Evolutionary conservation across 2,329 filamentous ascomycete genomes (phyloP).

Genomic region (Aureobasidium vineae): DNA sequence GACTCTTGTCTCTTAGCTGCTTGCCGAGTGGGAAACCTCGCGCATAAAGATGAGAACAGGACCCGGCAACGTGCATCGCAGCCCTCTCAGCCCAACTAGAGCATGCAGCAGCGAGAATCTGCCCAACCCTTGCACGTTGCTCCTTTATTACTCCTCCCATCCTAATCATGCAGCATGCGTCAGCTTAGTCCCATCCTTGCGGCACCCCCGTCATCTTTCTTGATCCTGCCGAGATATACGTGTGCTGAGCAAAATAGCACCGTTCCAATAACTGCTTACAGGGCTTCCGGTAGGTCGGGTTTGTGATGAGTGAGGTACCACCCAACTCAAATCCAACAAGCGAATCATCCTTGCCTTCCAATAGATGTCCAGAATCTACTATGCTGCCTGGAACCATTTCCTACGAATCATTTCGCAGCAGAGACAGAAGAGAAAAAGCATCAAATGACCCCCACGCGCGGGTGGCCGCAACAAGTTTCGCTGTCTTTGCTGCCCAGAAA

Average conservation of each 20-base stretch:
- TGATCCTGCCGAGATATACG: neutral
- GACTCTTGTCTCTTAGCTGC: conserved; percentile 5
- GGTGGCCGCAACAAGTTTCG: conserved; percentile 10
- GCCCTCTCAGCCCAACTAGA: conserved; percentile 3
- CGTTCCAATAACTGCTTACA: neutral
- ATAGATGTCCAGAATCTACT: neutral
- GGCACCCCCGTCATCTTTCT: conserved; percentile 22
- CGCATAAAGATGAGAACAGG: neutral
- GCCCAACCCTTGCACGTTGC: conserved; percentile 18
- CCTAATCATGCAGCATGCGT: conserved; percentile 2
- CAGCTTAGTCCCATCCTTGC: conserved; percentile 9
- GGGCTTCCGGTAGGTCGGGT: conserved; percentile 18
- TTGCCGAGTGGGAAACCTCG: neutral
- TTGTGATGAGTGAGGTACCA: conserved; percentile 12
- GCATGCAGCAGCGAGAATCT: neutral
- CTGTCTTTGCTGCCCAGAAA: neutral
- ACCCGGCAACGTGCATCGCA: neutral
- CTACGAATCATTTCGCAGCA: neutral
- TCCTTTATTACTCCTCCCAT: conserved; percentile 20
- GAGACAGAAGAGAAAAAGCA: neutral
- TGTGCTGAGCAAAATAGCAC: neutral
- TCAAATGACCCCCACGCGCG: conserved; percentile 10
- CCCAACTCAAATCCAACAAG: conserved; percentile 10
- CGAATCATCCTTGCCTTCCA: conserved; percentile 12
- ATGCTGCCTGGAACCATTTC: conserved; percentile 4